phyloP scores from a whole-genome alignment of 345 rosid genomes.

The rapeseed (Brassica napus) region DNA sequence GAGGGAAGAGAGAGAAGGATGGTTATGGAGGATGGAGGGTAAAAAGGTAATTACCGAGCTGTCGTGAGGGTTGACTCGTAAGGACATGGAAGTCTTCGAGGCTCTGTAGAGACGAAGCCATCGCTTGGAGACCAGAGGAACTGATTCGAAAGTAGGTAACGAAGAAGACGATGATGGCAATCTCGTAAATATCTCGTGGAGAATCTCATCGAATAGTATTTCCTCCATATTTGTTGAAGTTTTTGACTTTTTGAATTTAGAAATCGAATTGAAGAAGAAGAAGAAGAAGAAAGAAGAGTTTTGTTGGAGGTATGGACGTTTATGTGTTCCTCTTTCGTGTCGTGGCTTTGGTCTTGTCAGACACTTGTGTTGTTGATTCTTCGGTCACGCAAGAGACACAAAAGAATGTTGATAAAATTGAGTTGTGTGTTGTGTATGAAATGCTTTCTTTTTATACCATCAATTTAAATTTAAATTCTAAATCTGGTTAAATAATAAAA shows the following conservation, averaged over 20 bases:
- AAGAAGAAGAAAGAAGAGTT: background rate
- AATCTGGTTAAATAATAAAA: background rate
- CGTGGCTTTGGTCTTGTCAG: conserved; percentile 18
- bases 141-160: conserved; percentile 42
- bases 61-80: conserved; percentile 43
- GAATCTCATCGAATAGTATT: conserved; percentile 70
- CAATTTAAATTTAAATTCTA: background rate
- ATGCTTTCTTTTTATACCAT: conserved; percentile 6
- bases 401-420: background rate
- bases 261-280: conserved; percentile 5
- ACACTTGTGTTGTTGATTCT: conserved; percentile 32
- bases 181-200: conserved; percentile 67
- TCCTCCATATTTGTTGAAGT: conserved; percentile 48
- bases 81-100: conserved; percentile 68
- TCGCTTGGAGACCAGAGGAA: conserved; percentile 79
- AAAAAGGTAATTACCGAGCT: conserved; percentile 43
- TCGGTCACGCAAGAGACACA: conserved; percentile 36
- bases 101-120: conserved; percentile 83
- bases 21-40: conserved; percentile 52
- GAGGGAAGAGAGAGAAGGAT: conserved; percentile 61
- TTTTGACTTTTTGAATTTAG: background rate
- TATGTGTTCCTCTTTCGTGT: conserved; percentile 1
- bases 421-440: conserved; percentile 28
- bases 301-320: background rate
- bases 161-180: conserved; percentile 46